Evolutionary conservation across 441 rosid genomes (phyloP), one percentile per base, ranked within the genome.

Genomic region (Gossypium schwendimanii): DNA sequence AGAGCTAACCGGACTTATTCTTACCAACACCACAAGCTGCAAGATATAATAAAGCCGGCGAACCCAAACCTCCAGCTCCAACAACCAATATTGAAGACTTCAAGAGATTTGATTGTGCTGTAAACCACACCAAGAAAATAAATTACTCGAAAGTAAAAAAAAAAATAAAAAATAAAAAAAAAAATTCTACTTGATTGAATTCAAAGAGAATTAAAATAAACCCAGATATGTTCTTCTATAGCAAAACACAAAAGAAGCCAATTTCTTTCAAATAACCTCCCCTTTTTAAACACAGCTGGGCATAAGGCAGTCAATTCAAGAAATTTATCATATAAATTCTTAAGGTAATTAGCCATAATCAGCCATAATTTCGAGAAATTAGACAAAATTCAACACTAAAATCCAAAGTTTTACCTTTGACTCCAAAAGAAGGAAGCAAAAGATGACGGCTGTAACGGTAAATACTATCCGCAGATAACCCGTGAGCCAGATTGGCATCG

Each of bases 51-150:
- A 95, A 80, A 39, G 95, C 96, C 1, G 98, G 98, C 24, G 98
- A 91, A 65, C 98, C 99, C 71, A 95, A 79, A 4, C 98, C 99
- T 81, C 99, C 99, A 31, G 98, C 99, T 78, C 99, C 98, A 41
- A 94, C 86, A 10, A 94, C 94, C 72, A 94, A 77, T 72, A 94
- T 78, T 0, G 99, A 94, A 18, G 94, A 91, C 75, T 92, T 92
- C 81, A 87, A 77, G 2, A 94, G 87, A 74, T 86, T 92, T 66
- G 96, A 83, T 79, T 95, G 99, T 74, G 80, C 97, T 94, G 69
- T 26, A 81, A 66, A 52, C 41, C 69, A 78, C 5, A 44, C 53
- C 39, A 53, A 33, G 41, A 33, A 75, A 21, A 11, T 6, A 67
- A 11, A 52, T 70, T 70, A 59, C 47, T 21, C 10, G 8, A 8